Percentiles rank a stretch among this genome's conserved stretches.
These are phyloP conservation scores for Suillus subalutaceus DNA, from an alignment of 768 basidiomycete genomes.

Conservation along the genomic window DNA sequence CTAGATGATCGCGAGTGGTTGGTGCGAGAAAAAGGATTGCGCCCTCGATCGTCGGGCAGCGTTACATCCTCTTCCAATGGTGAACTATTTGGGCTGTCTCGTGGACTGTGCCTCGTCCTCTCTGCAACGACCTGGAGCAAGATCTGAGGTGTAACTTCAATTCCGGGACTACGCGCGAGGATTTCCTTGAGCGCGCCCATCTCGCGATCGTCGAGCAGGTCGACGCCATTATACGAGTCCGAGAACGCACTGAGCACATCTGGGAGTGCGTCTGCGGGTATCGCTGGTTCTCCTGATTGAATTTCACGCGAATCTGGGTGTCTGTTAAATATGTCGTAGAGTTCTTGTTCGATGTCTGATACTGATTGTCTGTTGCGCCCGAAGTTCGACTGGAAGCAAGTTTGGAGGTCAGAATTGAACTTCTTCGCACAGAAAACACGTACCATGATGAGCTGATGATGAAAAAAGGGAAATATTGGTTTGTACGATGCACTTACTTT, in stretches of 20 bases:
- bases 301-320: slow-evolving; percentile 64
- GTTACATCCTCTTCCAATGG: slow-evolving; percentile 40
- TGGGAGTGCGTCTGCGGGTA: slow-evolving; percentile 72
- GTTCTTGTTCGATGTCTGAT: slow-evolving; percentile 68
- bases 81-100: slow-evolving; percentile 35
- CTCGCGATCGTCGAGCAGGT: slow-evolving; percentile 70
- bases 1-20: slow-evolving; percentile 59
- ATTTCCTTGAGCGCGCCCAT: slow-evolving; percentile 59
- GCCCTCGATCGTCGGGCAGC: slow-evolving; percentile 42
- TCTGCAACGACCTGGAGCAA: slow-evolving; percentile 67
- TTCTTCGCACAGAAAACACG: not conserved
- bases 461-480: not conserved
- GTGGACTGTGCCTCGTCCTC: slow-evolving; percentile 47
- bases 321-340: slow-evolving; percentile 65
- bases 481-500: slow-evolving; percentile 5
- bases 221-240: slow-evolving; percentile 56
- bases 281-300: slow-evolving; percentile 60
- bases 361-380: slow-evolving; percentile 74
- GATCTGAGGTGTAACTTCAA: slow-evolving; percentile 70
- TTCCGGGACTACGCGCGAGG: slow-evolving; percentile 58
- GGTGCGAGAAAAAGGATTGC: slow-evolving; percentile 31
- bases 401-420: not conserved
- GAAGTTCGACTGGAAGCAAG: slow-evolving; percentile 32
- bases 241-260: slow-evolving; percentile 71
- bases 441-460: slow-evolving; percentile 8